Conservation (phyloP, 2,329 filamentous ascomycete species). For the Botrytis fragariae region DNA sequence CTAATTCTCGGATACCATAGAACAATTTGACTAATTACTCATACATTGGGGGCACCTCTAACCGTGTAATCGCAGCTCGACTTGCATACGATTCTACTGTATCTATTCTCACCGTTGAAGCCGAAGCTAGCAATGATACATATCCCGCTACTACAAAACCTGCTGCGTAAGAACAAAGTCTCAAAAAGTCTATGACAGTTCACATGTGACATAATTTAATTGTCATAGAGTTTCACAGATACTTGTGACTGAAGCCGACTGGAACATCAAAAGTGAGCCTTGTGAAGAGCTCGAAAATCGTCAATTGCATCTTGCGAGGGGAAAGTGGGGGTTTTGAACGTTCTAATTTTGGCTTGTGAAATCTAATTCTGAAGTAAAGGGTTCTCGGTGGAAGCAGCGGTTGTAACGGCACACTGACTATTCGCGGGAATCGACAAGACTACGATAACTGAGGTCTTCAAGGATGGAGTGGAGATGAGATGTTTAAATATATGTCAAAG, state of each 20-base stretch:
- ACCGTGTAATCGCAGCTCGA: neutral
- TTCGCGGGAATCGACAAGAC: neutral
- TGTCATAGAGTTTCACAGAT: neutral
- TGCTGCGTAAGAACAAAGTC: neutral
- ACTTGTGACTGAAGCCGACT: neutral
- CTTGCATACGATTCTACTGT: neutral
- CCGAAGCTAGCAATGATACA: neutral
- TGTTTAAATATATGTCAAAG: constrained; percentile 5
- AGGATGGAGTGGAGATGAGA: constrained; percentile 1
- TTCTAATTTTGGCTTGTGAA: neutral
- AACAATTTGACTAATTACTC: too few relatives aligned
- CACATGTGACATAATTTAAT: neutral
- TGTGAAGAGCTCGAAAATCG: neutral
- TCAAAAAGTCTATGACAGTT: neutral
- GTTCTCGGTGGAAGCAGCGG: neutral
- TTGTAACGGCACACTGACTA: neutral
- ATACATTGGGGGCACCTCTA: neutral
- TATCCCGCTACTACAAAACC: neutral
- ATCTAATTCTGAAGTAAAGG: neutral
- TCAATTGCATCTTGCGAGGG: neutral
- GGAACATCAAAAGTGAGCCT: neutral
- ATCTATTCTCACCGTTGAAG: neutral
- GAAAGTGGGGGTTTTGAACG: neutral
- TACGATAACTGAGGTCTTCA: neutral
- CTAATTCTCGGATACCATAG: too few relatives aligned